Evolutionary conservation across 768 basidiomycete genomes (phyloP).

Genomic region (Leccinum pellstonianum): DNA sequence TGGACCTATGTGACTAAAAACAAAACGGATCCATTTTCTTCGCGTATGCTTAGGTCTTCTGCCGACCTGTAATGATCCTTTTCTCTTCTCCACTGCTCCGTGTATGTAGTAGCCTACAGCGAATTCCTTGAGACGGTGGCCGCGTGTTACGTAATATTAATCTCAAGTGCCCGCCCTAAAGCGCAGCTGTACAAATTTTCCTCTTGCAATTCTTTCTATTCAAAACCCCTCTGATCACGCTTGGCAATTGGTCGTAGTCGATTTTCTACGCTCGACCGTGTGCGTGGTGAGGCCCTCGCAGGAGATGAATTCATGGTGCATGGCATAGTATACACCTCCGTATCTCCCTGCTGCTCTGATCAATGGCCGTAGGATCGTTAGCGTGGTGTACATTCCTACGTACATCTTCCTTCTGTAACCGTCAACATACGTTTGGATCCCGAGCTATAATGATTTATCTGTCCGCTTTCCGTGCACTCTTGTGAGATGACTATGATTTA

Average conservation of each 20-base stretch:
- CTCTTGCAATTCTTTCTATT: not conserved
- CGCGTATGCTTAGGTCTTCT: not conserved
- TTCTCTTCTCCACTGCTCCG: not conserved
- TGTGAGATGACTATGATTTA: not conserved
- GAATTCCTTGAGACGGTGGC: too few species aligned
- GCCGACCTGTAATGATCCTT: not conserved
- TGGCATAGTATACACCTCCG: slow-evolving; percentile 85
- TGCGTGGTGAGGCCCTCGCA: slow-evolving; percentile 68
- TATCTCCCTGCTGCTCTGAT: slow-evolving; percentile 69
- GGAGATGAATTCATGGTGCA: slow-evolving; percentile 90
- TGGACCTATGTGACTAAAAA: slow-evolving; percentile 71
- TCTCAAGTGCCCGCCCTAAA: slow-evolving; percentile 38
- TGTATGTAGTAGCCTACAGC: too few species aligned
- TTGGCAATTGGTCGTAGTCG: slow-evolving; percentile 45
- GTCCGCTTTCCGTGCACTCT: not conserved
- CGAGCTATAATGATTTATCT: not conserved
- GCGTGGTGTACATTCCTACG: slow-evolving; percentile 69
- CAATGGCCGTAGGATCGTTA: slow-evolving; percentile 75
- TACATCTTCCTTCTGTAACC: slow-evolving; percentile 52
- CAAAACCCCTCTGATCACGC: slow-evolving; percentile 40
- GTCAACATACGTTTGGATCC: not conserved
- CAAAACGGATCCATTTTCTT: not conserved
- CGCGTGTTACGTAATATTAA: not conserved
- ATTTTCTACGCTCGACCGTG: slow-evolving; percentile 37
- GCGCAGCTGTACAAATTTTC: not conserved